Percentiles rank a stretch among this genome's conserved stretches.
Evolutionary conservation across 75 land plant species (phyloP).

Genomic region (Selaginella tamariscina): DNA sequence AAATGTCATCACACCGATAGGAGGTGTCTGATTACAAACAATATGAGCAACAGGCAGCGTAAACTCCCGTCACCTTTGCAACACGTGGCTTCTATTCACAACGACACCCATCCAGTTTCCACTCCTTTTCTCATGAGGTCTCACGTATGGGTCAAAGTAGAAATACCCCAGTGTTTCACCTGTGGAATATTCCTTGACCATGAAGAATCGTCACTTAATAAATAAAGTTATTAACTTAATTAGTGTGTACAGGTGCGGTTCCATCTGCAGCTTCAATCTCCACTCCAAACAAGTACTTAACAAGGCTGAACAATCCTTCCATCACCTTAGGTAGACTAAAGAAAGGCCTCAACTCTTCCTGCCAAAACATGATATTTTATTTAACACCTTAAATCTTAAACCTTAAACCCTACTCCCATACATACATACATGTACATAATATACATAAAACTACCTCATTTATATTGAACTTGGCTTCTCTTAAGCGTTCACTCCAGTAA

Average conservation of each 20-base stretch:
- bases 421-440: no score
- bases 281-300: conserved; percentile 54
- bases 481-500: conserved; percentile 90
- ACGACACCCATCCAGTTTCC: conserved; percentile 98
- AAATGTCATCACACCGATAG: conserved; percentile 85
- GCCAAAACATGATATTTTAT: no score
- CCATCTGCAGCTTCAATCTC: conserved; percentile 75
- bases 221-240: no score
- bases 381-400: no score
- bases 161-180: conserved; percentile 64
- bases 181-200: conserved; percentile 54
- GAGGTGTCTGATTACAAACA: conserved; percentile 91
- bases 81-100: conserved; percentile 60
- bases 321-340: conserved; percentile 78
- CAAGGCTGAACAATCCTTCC: conserved; percentile 72
- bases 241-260: conserved; percentile 75
- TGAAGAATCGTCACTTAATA: conserved; percentile 54
- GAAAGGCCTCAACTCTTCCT: conserved; percentile 85
- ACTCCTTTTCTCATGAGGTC: conserved; percentile 83
- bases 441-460: conserved; percentile 73
- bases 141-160: conserved; percentile 86
- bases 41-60: conserved; percentile 79
- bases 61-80: conserved; percentile 36
- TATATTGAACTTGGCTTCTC: conserved; percentile 71
- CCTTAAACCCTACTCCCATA: no score